Conservation (phyloP, 768 basidiomycete genomes). For the Strobilomyces confusus region DNA sequence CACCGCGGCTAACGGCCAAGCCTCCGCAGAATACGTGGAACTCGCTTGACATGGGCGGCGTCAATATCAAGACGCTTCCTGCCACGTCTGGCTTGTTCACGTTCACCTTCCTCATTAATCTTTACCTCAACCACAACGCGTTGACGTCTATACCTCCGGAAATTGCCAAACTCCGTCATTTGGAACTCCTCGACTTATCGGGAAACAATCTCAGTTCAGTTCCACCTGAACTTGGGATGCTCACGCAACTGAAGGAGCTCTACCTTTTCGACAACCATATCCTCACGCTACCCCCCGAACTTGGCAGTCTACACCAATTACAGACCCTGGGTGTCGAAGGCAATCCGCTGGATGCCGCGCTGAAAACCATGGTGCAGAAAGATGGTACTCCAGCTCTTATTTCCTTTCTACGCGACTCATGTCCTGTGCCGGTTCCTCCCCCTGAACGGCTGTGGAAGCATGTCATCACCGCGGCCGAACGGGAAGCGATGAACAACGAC, state of each 20-base stretch:
- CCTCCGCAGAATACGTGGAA: conserved; percentile 81
- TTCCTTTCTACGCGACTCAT: conserved; percentile 88
- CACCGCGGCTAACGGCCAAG: conserved; percentile 60
- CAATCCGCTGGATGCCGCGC: conserved; percentile 80
- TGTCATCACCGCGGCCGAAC: conserved; percentile 54
- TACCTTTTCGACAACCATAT: conserved; percentile 95
- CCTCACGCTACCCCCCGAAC: conserved; percentile 76
- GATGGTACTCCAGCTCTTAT: conserved; percentile 92
- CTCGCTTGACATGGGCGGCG: conserved; percentile 94
- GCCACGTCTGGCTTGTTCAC: conserved; percentile 68
- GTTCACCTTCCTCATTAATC: conserved; percentile 89
- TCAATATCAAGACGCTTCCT: conserved; percentile 88
- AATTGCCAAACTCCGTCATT: conserved; percentile 78
- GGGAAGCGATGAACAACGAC: conserved; percentile 57
- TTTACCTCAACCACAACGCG: conserved; percentile 96
- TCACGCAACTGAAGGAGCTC: conserved; percentile 85
- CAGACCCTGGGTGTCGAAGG: conserved; percentile 94
- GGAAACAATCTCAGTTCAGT: conserved; percentile 77
- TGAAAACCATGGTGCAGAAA: conserved; percentile 84
- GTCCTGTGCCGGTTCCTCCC: conserved; percentile 75
- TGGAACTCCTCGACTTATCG: conserved; percentile 89
- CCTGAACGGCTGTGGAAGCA: conserved; percentile 77
- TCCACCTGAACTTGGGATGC: conserved; percentile 86
- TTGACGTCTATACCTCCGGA: conserved; percentile 74
- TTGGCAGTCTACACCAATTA: conserved; percentile 88